Evolutionary conservation across 441 rosid species (phyloP).

Genomic region (Brassica balearica): DNA sequence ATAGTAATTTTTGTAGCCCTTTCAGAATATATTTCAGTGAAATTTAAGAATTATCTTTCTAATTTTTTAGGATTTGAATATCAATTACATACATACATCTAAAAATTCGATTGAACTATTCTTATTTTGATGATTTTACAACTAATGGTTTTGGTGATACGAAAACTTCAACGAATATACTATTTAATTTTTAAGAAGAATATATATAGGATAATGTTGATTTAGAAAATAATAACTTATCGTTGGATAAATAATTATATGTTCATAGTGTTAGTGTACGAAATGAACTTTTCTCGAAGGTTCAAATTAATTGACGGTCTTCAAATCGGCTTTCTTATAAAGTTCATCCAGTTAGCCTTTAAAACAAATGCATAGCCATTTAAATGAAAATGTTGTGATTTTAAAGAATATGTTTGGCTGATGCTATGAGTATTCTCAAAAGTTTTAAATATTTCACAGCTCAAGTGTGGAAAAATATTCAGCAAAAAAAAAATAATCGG

Average conservation of each 20-base stretch:
- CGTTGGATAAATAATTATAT: neutral
- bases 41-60: neutral
- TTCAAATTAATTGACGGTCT: neutral
- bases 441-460: neutral
- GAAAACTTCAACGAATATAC: neutral
- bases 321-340: neutral
- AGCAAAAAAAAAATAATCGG: neutral
- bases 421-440: conserved; percentile 7
- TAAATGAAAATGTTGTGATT: conserved; percentile 3
- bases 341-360: conserved; percentile 2
- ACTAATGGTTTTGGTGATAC: neutral
- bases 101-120: neutral
- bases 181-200: neutral
- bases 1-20: neutral
- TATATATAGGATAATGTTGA: neutral
- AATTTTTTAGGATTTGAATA: neutral
- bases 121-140: conserved; percentile 2
- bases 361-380: neutral
- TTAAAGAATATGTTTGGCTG: neutral
- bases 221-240: neutral
- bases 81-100: conserved; percentile 13
- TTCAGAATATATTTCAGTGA: conserved; percentile 8
- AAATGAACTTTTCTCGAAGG: neutral
- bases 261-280: neutral
- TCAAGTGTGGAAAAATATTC: neutral